Evolutionary conservation across 345 rosid species (phyloP).

Genomic region (Erysimum cheiranthoides): DNA sequence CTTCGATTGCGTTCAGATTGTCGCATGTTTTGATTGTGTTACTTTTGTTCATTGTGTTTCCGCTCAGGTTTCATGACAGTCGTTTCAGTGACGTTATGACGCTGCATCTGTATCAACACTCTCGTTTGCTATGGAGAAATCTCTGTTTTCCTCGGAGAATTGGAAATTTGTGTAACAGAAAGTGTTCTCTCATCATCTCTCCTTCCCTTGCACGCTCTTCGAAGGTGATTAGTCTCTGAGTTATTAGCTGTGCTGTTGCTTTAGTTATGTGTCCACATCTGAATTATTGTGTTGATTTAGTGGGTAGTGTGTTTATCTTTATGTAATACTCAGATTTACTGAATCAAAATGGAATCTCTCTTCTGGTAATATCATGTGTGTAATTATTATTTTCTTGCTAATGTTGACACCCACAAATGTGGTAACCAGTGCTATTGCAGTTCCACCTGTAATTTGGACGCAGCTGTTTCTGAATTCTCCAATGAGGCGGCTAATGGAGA

Average conservation of each 20-base stretch:
- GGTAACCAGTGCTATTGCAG: conserved; percentile 57
- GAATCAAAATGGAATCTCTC: background rate
- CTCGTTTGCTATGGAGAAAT: conserved; percentile 39
- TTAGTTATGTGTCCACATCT: background rate
- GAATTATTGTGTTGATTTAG: background rate
- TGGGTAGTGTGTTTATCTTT: background rate
- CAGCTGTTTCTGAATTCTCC: conserved; percentile 43
- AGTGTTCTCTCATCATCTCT: conserved; percentile 21
- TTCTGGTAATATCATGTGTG: no score
- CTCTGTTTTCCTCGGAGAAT: conserved; percentile 21
- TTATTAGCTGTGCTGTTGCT: background rate
- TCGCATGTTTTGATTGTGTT: conserved; percentile 9
- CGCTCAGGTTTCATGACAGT: conserved; percentile 29
- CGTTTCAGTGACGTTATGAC: conserved; percentile 32
- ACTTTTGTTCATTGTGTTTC: conserved; percentile 16
- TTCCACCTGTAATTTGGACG: conserved; percentile 44
- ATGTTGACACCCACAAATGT: conserved; percentile 17
- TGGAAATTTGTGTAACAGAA: conserved; percentile 22
- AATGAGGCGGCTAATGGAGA: conserved; percentile 43
- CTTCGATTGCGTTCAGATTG: conserved; percentile 3
- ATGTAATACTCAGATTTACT: background rate
- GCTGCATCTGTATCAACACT: conserved; percentile 38
- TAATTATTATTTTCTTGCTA: background rate
- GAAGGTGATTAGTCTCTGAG: conserved; percentile 37
- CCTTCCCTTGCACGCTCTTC: conserved; percentile 30